Base-by-base conservation (phyloP, 2,329 filamentous ascomycete genomes). In the Orbilia ellipsospora region DNA sequence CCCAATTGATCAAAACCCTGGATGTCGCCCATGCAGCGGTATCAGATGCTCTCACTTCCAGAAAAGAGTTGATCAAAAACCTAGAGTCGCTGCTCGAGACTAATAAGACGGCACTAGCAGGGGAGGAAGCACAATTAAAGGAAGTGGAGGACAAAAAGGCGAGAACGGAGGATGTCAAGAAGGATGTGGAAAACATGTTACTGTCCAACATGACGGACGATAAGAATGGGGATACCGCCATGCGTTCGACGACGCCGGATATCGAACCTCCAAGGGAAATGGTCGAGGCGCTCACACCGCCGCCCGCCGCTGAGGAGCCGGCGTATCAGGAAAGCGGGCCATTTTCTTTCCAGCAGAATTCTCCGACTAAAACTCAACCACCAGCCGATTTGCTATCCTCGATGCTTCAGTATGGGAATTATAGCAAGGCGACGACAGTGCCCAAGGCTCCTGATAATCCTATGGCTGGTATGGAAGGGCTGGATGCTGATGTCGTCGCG, bases 21-120 rank as follows among this genome's bases (percentile, higher is more conserved):
- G 92, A 93, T 18, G 92, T 88, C 77, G 95, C 95, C 2, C 94
- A 99, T 82, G 92, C 89, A 65, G 93, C 94, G 0, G 91, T 98
- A 0, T 90, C 92, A 1, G 93, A 97, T 80, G 92, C 91, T 78
- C 92, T 99, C 81, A 94, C 94, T 81, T 92, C 93, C 1, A 90
- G 95, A 13, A 88, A 89, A 78, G 87, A 88, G 8, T 86, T 99
- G 28, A 90, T 98, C 44, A 86, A 88, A 28, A 93, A 90, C 0
- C 85, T 99, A 4, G 93, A 97, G 83, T 93, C 91, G 80, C 85
- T 98, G 12, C 85, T 98, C 0, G 88, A 90, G 65, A 87, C 87
- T 26, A 93, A 94, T 82, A 89, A 90, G 59, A 83, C 86, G 1
- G 89, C 90, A 42, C 84, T 97, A 2, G 85, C 87, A 0, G 86